Base-by-base conservation (phyloP, 2,329 filamentous ascomycete genomes). In the Waltergamsia citrina region DNA sequence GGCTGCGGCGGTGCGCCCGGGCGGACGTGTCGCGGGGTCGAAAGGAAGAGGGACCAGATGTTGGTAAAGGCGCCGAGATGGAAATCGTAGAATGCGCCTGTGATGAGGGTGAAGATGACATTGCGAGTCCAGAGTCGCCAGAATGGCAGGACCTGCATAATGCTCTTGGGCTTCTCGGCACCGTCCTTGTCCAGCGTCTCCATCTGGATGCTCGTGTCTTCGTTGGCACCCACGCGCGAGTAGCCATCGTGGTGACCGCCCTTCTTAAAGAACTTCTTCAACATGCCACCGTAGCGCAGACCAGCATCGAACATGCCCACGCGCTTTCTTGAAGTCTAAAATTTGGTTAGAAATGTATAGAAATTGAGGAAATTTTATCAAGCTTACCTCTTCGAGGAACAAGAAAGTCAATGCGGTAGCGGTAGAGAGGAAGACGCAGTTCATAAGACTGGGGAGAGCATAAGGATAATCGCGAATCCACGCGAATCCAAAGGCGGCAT, bases 51-150 rank as follows among this genome's bases (percentile, higher is more conserved):
- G 10, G 78, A 77, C 60, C 76, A 81, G 35, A 85, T 65, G 36
- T 78, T 74, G 38, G 76, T 75, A 55, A 85, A 85, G 15, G 78
- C 73, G 40, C 74, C 77, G 42, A 65, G 73, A 56, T 85, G 81
- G 47, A 85, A 76, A 41, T 81, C 78, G 44, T 84, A 76, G 32
- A 85, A 71, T 21, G 78, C 78, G 41, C 80, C 77, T 18, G 69
- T 71, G 31, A 82, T 49, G 4, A 86, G 59, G 1, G 66, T 71
- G 35, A 65, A 60, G 38, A 67, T 52, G 28, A 69, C 62, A 36
- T 68, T 67, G 33, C 54, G 56, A 1, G 65, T 69, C 58, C 64
- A 67, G 29, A 67, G 55, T 20, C 56, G 54, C n/a, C 43, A 45
- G 39, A 69, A 65, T 0, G 45, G 60, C 36, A 56, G 55, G 41